Evolutionary conservation across 352 stramenopile species (phyloP), one percentile per base, ranked within the genome.

Genomic region (Peronospora destructor): DNA sequence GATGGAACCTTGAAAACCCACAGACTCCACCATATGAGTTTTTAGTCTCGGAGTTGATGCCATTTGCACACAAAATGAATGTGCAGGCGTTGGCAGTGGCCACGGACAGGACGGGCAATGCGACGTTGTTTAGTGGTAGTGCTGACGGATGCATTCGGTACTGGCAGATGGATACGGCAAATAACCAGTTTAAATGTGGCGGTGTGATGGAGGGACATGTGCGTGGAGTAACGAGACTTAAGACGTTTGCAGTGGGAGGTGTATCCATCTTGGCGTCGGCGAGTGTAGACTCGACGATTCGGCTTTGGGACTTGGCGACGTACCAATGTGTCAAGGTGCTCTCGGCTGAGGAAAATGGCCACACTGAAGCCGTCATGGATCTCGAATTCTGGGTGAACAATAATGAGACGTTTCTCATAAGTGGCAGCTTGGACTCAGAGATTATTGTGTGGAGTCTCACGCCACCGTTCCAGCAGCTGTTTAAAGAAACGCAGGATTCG

Each of bases 351-450:
- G 70, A 90, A 45, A 72, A 72, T 58, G 76, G 79, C 13, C 83
- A 93, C 64, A 86, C 73, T 28, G 82, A 93, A 12, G 67, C 81
- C 5, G 80, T 93, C 30, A 91, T 88, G 76, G 83, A 92, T 60
- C 58, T 92, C 17, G 82, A 92, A 47, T 84, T 93, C 44, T 93
- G 80, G 83, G 77, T 90, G 33, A 92, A 89, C 61, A 66, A 80
- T 25, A 74, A 64, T 52, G 83, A 93, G 64, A 84, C 75, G n/a
- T 93, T 87, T 59, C 75, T 93, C 29, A 91, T 93, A 44, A 91
- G 79, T 35, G 77, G 76, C 43, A 80, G 77, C 23, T 52, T 91
- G 40, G 83, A 93, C 45, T 68, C 61, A n/a, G 74, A 91, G 56
- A 77, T 93, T 50, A 88, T 89, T 28, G 78, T 93, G 26, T 93